Conservation (phyloP, 257 asterid species). For the Solanum clarkiae region DNA sequence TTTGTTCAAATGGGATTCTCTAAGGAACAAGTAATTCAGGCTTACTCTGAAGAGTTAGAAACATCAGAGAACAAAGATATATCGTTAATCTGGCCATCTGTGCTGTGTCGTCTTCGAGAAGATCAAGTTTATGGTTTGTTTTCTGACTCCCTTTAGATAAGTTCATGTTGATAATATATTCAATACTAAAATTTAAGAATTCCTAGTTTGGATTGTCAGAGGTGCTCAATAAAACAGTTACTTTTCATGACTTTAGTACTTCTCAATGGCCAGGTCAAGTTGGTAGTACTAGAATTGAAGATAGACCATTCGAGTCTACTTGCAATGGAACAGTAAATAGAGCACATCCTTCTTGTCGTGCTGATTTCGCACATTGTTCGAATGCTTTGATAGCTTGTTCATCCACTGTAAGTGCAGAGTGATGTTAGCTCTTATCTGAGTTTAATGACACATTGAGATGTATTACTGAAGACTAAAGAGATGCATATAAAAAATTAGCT, state of each 20-base stretch:
- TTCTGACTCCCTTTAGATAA: not conserved
- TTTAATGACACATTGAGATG: not conserved
- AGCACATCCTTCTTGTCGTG: conserved; percentile 12
- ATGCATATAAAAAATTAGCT: not conserved
- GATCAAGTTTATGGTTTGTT: conserved; percentile 49
- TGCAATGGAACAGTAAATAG: conserved; percentile 13
- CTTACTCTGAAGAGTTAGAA: conserved; percentile 37
- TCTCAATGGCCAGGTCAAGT: conserved; percentile 27
- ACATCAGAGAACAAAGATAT: conserved; percentile 38
- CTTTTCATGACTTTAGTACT: not conserved
- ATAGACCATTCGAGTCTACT: conserved; percentile 11
- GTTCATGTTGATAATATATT: not conserved
- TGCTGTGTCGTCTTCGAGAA: conserved; percentile 55
- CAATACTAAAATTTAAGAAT: not conserved
- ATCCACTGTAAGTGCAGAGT: conserved; percentile 36
- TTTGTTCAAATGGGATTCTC: conserved; percentile 54
- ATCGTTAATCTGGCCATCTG: conserved; percentile 51
- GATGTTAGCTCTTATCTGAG: not conserved
- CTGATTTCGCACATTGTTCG: conserved; percentile 23
- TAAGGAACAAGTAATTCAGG: conserved; percentile 35
- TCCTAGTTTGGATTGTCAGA: not conserved
- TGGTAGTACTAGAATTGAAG: conserved; percentile 18
- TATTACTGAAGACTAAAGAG: not conserved
- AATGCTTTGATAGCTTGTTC: conserved; percentile 43
- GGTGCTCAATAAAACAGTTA: not conserved